Evolutionary conservation across 768 basidiomycete genomes (phyloP).

Genomic region (Lactarius deliciosus): DNA sequence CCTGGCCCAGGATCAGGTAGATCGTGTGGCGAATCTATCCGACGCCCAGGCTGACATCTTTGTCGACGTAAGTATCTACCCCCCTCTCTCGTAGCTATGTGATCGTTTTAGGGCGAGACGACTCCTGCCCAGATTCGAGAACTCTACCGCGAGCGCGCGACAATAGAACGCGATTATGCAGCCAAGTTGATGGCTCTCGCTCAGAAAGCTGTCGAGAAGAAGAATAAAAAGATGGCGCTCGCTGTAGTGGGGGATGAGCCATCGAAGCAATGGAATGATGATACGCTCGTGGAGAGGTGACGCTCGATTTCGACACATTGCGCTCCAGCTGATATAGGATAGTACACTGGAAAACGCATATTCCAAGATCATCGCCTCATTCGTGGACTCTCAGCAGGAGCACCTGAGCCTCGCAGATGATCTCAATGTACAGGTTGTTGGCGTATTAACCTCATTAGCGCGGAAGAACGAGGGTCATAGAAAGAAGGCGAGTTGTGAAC

Average conservation of each 20-base stretch:
- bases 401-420: constrained; percentile 67
- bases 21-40: constrained; percentile 31
- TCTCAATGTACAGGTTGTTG: constrained; percentile 58
- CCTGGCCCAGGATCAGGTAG: constrained; percentile 27
- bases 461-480: constrained; percentile 62
- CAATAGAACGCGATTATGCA: constrained; percentile 79
- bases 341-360: constrained; percentile 79
- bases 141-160: constrained; percentile 61
- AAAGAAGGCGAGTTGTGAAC: constrained; percentile 54
- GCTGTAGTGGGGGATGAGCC: constrained; percentile 69
- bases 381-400: constrained; percentile 61
- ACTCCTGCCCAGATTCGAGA: constrained; percentile 59
- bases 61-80: constrained; percentile 18
- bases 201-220: constrained; percentile 71
- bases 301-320: neutral
- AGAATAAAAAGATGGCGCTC: constrained; percentile 51
- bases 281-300: constrained; percentile 56
- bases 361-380: constrained; percentile 60
- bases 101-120: constrained; percentile 3
- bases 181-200: constrained; percentile 62
- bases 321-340: constrained; percentile 13
- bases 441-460: constrained; percentile 59
- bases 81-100: constrained; percentile 1
- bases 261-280: constrained; percentile 57
- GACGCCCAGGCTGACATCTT: constrained; percentile 27